Conservation (phyloP, 768 basidiomycete species). For the Termitomyces sp. region DNA sequence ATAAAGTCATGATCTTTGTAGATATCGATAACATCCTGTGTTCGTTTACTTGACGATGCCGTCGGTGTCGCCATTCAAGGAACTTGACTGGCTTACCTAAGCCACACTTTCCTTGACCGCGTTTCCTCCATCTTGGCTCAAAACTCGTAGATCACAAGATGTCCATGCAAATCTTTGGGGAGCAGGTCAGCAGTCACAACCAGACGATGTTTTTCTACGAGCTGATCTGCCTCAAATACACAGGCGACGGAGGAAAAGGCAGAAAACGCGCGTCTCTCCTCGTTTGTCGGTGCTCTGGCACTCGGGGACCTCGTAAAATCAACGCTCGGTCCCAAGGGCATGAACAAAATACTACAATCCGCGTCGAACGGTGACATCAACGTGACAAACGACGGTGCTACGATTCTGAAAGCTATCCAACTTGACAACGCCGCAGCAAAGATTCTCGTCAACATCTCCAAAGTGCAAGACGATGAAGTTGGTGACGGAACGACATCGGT, state of each 20-base stretch:
- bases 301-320: slow-evolving; percentile 98
- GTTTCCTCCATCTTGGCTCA: not conserved
- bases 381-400: slow-evolving; percentile 98
- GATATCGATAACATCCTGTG: slow-evolving; percentile 12
- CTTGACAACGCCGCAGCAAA: slow-evolving; percentile 99
- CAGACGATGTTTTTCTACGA: not conserved
- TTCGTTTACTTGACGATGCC: slow-evolving; percentile 4
- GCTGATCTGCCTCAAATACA: not conserved
- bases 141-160: slow-evolving; percentile 23
- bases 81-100: slow-evolving; percentile 1
- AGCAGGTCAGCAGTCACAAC: slow-evolving; percentile 36
- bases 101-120: slow-evolving; percentile 1
- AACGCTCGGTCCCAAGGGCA: slow-evolving; percentile 97
- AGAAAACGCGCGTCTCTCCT: slow-evolving; percentile 96
- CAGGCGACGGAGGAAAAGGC: slow-evolving; percentile 90
- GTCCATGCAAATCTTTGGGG: slow-evolving; percentile 69
- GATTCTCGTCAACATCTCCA: slow-evolving; percentile 98
- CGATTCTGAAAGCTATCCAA: slow-evolving; percentile 95
- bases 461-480: slow-evolving; percentile 99
- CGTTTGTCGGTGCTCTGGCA: slow-evolving; percentile 95
- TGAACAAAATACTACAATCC: slow-evolving; percentile 99
- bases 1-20: slow-evolving; percentile 17
- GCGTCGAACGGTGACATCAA: slow-evolving; percentile 86
- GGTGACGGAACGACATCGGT: slow-evolving; percentile 94
- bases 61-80: not conserved